Base-by-base conservation (phyloP, 2,329 filamentous ascomycete genomes). In the Pseudocercospora eumusae region DNA sequence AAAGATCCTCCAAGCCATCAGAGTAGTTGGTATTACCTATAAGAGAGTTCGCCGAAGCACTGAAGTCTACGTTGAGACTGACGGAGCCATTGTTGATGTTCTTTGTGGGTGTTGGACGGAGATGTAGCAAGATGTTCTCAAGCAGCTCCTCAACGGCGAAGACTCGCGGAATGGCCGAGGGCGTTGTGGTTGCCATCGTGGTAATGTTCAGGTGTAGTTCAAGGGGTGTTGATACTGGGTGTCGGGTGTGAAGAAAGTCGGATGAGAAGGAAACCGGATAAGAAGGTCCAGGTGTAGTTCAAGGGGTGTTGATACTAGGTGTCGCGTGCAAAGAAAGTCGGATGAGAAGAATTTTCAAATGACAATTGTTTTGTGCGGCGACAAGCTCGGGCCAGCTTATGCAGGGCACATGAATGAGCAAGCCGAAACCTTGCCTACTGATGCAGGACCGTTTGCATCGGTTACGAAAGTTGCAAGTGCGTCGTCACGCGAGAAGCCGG, bases 1-100 rank as follows among this genome's bases (percentile, higher is more conserved):
- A 59, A 21, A 59, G 57, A 33, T 59, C 57, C 49, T 59, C 49
- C 31, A 59, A 27, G 33, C 47, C 57, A 27, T 40, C 27, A 23
- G 20, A 28, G 33, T 33, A 59, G 18, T 55, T 18, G 36, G 36
- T 40, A 11, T 47, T 36, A 52, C 21, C 25, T 28, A 31, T 52
- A 25, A 25, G 36, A 40, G 36, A 40, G 36, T 40, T 18, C 18
- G 36, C 36, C 36, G 36, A 40, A 40, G 36, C 36, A 18, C 36
- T 18, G 36, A 40, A 18, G 36, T 40, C 36, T 40, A 40, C 15
- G 4, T 18, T 18, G 36, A 40, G 36, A 21, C 23, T 40, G n/a
- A 3, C 18, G 27, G 42, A 50, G 13, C n/a, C 28, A 18, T 20
- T 33, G 52, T 20, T n/a, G 49, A 52, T 40, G 52, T 10, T 40